A percentile compares a stretch with the other conserved stretches of the same genome.
Evolutionary conservation across 2,329 filamentous ascomycete species (phyloP).

Genomic region (Botrytis aclada): DNA sequence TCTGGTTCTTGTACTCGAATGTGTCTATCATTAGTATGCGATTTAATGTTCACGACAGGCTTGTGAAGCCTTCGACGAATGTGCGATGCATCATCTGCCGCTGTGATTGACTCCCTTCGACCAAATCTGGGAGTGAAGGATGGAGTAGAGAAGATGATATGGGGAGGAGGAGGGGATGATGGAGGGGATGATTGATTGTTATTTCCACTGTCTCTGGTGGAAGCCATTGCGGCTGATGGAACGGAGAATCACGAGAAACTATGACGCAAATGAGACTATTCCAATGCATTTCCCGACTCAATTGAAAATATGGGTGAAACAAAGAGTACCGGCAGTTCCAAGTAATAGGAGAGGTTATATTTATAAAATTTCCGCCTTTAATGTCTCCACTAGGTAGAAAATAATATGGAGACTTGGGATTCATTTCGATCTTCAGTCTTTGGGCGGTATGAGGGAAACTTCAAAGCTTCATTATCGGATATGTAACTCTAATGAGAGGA

Average conservation of each 20-base stretch:
- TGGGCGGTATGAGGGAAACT: background rate
- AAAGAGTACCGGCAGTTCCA: background rate
- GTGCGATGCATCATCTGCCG: slow-evolving; percentile 21
- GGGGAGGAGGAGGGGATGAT: slow-evolving; percentile 25
- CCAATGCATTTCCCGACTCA: background rate
- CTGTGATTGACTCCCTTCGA: slow-evolving; percentile 6
- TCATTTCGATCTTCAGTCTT: background rate
- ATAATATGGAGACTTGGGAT: slow-evolving; percentile 6
- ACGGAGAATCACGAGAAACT: background rate
- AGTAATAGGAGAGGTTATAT: background rate
- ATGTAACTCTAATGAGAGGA: background rate
- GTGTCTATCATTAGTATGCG: slow-evolving; percentile 27
- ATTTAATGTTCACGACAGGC: slow-evolving; percentile 11
- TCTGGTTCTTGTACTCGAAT: slow-evolving; percentile 31
- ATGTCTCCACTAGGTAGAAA: slow-evolving; percentile 9
- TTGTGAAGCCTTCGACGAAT: slow-evolving; percentile 25
- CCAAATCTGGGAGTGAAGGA: slow-evolving; percentile 16
- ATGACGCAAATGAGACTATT: slow-evolving; percentile 16
- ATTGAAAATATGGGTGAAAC: background rate
- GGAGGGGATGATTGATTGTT: slow-evolving; percentile 4
- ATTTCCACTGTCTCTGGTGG: slow-evolving; percentile 22
- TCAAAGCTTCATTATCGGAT: background rate
- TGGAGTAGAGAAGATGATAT: slow-evolving; percentile 22
- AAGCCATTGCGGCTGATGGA: slow-evolving; percentile 23
- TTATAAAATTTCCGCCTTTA: background rate